A percentile compares a stretch with the other conserved stretches of the same genome.
Evolutionary conservation across 176 grass and related monocot genomes (phyloP).

Genomic region (Cymbopogon citratus): DNA sequence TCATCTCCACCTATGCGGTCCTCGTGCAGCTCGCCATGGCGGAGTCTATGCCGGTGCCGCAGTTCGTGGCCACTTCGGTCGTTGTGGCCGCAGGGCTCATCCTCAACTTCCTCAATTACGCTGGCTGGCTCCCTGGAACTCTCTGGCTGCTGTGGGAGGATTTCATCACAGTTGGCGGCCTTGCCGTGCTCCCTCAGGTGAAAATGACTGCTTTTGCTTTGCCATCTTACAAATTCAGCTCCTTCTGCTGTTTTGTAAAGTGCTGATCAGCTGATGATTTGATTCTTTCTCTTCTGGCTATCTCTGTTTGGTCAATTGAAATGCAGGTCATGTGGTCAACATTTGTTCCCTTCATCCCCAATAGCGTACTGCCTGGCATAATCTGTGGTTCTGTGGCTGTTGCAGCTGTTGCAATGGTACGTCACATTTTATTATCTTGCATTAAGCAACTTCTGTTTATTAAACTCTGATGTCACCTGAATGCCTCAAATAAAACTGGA

Average conservation of each 20-base stretch:
- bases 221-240: slow-evolving; percentile 3
- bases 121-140: slow-evolving; percentile 50
- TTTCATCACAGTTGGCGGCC: slow-evolving; percentile 78
- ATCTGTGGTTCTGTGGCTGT: slow-evolving; percentile 57
- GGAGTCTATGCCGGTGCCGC: slow-evolving; percentile 72
- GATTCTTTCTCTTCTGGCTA: background rate
- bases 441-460: background rate
- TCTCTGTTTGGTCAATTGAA: slow-evolving; percentile 5
- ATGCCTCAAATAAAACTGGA: background rate
- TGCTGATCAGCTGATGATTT: background rate
- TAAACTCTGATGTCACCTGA: background rate
- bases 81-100: slow-evolving; percentile 67
- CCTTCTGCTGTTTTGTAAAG: background rate
- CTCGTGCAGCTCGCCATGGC: slow-evolving; percentile 85
- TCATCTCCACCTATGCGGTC: slow-evolving; percentile 74
- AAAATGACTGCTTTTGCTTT: background rate
- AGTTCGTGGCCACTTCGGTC: slow-evolving; percentile 49
- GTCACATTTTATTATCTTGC: slow-evolving; percentile 14
- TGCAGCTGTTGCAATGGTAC: slow-evolving; percentile 65
- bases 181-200: slow-evolving; percentile 89
- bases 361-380: slow-evolving; percentile 68
- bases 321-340: slow-evolving; percentile 97
- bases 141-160: slow-evolving; percentile 86
- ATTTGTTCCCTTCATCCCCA: slow-evolving; percentile 90
- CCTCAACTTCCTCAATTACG: slow-evolving; percentile 85